These are phyloP conservation scores for Volvariella surrecta DNA, from an alignment of 1,284 basidiomycete genomes.

Conservation along the genomic window DNA sequence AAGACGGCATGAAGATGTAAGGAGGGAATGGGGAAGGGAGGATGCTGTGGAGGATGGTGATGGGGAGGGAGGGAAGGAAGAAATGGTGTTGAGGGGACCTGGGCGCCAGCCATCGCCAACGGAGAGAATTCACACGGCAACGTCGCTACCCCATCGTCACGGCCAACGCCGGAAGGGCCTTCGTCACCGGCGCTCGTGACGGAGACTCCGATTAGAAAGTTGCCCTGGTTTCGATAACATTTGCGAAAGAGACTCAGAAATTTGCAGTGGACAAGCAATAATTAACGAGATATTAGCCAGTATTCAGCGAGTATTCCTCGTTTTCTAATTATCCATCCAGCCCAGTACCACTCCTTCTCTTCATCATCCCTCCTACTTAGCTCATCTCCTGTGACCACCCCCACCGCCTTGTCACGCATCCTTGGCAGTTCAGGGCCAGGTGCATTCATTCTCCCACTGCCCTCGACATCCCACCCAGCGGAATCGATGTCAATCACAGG, in stretches of 20 bases:
- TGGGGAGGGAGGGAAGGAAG: constrained; percentile 23
- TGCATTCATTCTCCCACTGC: background rate
- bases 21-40: constrained; percentile 16
- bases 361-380: background rate
- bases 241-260: background rate
- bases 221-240: constrained; percentile 1
- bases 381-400: constrained; percentile 5
- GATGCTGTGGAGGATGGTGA: constrained; percentile 15
- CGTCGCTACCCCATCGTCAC: constrained; percentile 55
- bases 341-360: background rate
- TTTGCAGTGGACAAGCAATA: too few species aligned
- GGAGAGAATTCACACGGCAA: constrained; percentile 59
- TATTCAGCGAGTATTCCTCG: too few species aligned
- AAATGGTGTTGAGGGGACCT: constrained; percentile 30
- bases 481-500: too few species aligned
- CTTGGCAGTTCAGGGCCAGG: background rate
- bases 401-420: constrained; percentile 5
- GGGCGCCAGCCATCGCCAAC: constrained; percentile 52
- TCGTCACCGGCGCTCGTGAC: constrained; percentile 54
- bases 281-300: too few species aligned
- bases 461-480: background rate
- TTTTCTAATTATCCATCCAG: too few species aligned
- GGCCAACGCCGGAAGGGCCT: constrained; percentile 65
- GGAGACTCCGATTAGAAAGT: constrained; percentile 32
- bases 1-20: constrained; percentile 17